These are phyloP conservation scores for Orbilia ellipsospora DNA, from an alignment of 2,329 filamentous ascomycete genomes.

Conservation along the genomic window DNA sequence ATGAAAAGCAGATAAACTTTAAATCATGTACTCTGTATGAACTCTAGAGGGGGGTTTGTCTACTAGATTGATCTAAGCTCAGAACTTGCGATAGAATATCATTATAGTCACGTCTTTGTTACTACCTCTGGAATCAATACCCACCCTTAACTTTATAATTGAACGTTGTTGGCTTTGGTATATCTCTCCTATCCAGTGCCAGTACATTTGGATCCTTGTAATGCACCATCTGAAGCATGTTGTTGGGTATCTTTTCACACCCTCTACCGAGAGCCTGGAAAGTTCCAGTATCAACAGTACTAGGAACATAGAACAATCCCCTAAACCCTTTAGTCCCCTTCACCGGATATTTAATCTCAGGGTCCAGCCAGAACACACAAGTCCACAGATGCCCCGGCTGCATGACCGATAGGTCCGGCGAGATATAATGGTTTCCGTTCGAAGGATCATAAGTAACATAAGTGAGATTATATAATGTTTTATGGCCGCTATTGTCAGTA, in stretches of 20 bases:
- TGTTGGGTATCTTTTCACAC: background rate
- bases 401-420: background rate
- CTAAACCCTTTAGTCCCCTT: constrained; percentile 1
- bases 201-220: background rate
- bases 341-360: background rate
- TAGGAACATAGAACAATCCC: constrained; percentile 6
- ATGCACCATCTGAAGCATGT: background rate
- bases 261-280: background rate
- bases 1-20: no score
- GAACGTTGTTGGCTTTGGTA: no score
- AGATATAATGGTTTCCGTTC: background rate
- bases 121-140: no score
- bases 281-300: no score
- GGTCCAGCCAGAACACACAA: background rate
- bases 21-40: no score
- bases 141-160: no score
- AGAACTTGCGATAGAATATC: no score
- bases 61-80: no score
- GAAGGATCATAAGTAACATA: constrained; percentile 3
- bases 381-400: background rate
- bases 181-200: background rate
- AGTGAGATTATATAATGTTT: background rate
- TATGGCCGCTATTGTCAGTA: background rate
- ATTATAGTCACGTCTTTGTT: no score
- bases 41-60: no score